Percentiles rank a stretch among this genome's conserved stretches.
phyloP scores from a whole-genome alignment of 306 rosid genomes.

The Aeschynomene evenia region DNA sequence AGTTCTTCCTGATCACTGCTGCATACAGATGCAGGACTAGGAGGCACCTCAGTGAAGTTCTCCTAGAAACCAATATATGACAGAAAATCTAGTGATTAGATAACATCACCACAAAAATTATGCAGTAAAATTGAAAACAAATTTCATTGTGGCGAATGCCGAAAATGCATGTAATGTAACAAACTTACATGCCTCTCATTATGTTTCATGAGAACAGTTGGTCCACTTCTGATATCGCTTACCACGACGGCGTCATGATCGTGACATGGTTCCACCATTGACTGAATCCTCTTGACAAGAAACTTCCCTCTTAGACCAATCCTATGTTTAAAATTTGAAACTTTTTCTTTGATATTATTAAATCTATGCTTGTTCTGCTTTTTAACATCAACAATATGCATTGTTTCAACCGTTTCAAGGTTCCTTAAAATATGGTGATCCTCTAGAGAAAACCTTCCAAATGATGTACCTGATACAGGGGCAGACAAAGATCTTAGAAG shows the following conservation, averaged over 20 bases:
- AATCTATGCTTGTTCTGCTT: slow-evolving; percentile 62
- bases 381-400: slow-evolving; percentile 33
- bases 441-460: slow-evolving; percentile 79
- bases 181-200: slow-evolving; percentile 67
- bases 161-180: slow-evolving; percentile 4
- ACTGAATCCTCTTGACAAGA: slow-evolving; percentile 58
- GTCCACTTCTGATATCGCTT: slow-evolving; percentile 65
- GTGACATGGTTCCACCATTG: slow-evolving; percentile 46
- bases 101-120: background rate
- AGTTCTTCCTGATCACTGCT: slow-evolving; percentile 68
- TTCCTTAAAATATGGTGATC: slow-evolving; percentile 66
- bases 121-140: slow-evolving; percentile 25
- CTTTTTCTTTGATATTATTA: slow-evolving; percentile 71
- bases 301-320: slow-evolving; percentile 59
- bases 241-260: slow-evolving; percentile 33
- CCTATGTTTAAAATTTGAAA: slow-evolving; percentile 61
- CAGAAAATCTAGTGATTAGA: slow-evolving; percentile 19
- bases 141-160: background rate
- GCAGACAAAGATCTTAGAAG: slow-evolving; percentile 80
- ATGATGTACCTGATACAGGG: slow-evolving; percentile 74
- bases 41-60: slow-evolving; percentile 86
- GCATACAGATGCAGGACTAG: slow-evolving; percentile 83
- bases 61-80: slow-evolving; percentile 48
- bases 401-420: slow-evolving; percentile 59
- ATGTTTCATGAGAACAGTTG: slow-evolving; percentile 62